Conservation (phyloP, 2,329 filamentous ascomycete genomes). For the Diaporthe aspalathi region DNA sequence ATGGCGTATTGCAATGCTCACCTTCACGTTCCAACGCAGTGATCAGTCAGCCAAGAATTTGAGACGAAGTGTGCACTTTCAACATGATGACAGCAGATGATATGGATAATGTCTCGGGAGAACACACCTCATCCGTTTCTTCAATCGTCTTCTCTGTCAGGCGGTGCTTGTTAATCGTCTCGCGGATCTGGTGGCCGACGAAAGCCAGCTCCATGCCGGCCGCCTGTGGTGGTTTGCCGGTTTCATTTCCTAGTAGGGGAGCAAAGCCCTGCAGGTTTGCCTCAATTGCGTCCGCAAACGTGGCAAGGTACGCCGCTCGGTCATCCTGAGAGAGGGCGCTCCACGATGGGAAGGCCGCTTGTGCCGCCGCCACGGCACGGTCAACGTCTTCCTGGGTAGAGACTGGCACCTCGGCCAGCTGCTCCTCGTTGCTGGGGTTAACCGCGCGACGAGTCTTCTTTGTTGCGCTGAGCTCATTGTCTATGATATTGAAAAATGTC, state of each 20-base stretch:
- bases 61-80: not conserved
- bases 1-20: constrained; percentile 24
- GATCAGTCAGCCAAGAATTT: not conserved
- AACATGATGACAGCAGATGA: not conserved
- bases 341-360: constrained; percentile 53
- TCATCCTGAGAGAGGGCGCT: constrained; percentile 49
- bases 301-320: constrained; percentile 47
- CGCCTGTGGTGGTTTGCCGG: constrained; percentile 41
- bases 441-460: constrained; percentile 45
- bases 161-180: constrained; percentile 15
- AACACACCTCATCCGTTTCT: constrained; percentile 15
- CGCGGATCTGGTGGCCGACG: constrained; percentile 5
- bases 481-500: constrained; percentile 45
- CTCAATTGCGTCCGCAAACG: constrained; percentile 50
- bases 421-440: constrained; percentile 50
- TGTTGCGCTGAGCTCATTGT: constrained; percentile 40
- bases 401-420: constrained; percentile 52
- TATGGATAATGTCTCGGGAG: not conserved
- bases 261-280: constrained; percentile 42
- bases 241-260: constrained; percentile 42
- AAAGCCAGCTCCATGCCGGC: constrained; percentile 23
- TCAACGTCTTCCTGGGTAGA: constrained; percentile 53
- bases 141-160: constrained; percentile 27
- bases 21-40: not conserved
- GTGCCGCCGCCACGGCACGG: constrained; percentile 51